These are phyloP conservation scores for Pseudogymnoascus sp. DNA, from an alignment of 2,329 filamentous ascomycete genomes.

Conservation along the genomic window DNA sequence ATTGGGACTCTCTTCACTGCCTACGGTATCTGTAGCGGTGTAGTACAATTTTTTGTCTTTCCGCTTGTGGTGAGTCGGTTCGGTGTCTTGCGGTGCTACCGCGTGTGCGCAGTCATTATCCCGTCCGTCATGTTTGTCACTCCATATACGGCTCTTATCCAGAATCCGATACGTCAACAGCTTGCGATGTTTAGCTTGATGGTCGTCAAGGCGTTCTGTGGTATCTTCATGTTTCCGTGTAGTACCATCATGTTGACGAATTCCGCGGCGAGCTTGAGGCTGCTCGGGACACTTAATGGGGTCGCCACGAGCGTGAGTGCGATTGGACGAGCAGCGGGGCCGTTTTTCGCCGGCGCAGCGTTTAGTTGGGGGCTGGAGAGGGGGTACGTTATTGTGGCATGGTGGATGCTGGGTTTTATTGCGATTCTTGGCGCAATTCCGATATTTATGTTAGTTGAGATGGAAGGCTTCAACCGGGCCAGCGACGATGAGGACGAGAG, in stretches of 20 bases:
- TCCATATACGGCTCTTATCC: constrained; percentile 66
- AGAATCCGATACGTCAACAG: constrained; percentile 42
- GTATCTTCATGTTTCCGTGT: constrained; percentile 83
- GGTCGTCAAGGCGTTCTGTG: constrained; percentile 62
- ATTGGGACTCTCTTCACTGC: constrained; percentile 83
- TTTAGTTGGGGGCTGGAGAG: constrained; percentile 70
- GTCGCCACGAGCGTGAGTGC: constrained; percentile 78
- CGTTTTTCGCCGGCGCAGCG: constrained; percentile 60
- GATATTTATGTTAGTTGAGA: constrained; percentile 65
- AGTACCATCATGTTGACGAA: constrained; percentile 88
- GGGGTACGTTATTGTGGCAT: constrained; percentile 71
- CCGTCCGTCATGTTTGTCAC: constrained; percentile 73
- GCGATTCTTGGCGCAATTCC: constrained; percentile 60
- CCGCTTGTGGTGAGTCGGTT: constrained; percentile 63
- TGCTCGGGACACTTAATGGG: constrained; percentile 85
- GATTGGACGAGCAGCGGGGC: constrained; percentile 70
- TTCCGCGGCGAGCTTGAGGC: constrained; percentile 62
- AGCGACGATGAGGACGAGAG: constrained; percentile 30
- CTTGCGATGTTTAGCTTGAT: constrained; percentile 58
- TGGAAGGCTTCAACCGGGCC: constrained; percentile 52
- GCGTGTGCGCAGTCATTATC: constrained; percentile 55
- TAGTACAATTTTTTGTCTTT: constrained; percentile 82
- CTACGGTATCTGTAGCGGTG: constrained; percentile 69
- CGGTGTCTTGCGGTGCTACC: constrained; percentile 68
- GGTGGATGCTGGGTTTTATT: constrained; percentile 65